Evolutionary conservation across 75 land plant genomes (phyloP).

Genomic region (Picea sitchensis): DNA sequence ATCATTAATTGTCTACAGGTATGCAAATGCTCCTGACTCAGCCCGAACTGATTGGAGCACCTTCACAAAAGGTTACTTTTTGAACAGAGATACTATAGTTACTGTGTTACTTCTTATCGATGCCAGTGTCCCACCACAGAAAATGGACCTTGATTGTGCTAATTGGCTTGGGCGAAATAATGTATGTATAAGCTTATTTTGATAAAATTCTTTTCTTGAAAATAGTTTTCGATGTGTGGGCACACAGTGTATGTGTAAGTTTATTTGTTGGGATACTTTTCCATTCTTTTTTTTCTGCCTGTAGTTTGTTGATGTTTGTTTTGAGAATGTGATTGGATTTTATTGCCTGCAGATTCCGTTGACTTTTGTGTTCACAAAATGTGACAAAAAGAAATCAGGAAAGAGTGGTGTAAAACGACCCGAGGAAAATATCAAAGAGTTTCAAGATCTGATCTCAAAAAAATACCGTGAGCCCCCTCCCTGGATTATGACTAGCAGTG

Average conservation of each 20-base stretch:
- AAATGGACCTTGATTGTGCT: constrained; percentile 83
- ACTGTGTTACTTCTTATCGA: constrained; percentile 69
- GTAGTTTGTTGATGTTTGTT: constrained; percentile 1
- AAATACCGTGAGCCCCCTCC: constrained; percentile 50
- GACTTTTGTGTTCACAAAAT: constrained; percentile 86
- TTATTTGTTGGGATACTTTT: neutral
- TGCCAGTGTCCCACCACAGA: constrained; percentile 75
- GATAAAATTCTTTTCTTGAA: neutral
- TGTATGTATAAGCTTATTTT: constrained; percentile 26
- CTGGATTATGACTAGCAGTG: constrained; percentile 90
- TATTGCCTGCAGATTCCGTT: constrained; percentile 50
- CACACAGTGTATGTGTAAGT: neutral
- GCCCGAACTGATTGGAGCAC: constrained; percentile 67
- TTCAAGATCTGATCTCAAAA: constrained; percentile 44
- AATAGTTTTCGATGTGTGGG: neutral
- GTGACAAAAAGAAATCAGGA: constrained; percentile 67
- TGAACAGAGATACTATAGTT: constrained; percentile 71
- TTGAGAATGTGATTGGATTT: neutral
- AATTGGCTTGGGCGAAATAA: constrained; percentile 86
- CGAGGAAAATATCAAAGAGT: constrained; percentile 60
- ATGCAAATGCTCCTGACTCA: constrained; percentile 66
- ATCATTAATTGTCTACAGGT: constrained; percentile 30
- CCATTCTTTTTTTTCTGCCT: neutral
- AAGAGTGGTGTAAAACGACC: constrained; percentile 47
- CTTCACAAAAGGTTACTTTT: constrained; percentile 82